Conservation (phyloP, 1,284 basidiomycete genomes). For the Ganoderma lingzhi region DNA sequence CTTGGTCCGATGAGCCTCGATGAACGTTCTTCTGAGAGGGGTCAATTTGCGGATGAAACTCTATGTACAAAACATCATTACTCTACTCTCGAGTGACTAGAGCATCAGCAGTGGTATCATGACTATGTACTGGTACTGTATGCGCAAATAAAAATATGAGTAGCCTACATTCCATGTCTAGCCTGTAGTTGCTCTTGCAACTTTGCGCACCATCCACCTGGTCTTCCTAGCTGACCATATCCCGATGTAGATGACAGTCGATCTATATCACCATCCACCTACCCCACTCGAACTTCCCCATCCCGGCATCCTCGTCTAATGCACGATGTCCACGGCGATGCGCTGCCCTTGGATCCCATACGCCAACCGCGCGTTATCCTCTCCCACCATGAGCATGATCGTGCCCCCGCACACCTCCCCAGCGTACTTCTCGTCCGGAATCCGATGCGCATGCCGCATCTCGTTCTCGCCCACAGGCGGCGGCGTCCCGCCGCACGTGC, state of each 20-base stretch:
- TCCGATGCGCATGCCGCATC: background rate
- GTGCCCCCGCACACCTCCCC: slow-evolving; percentile 22
- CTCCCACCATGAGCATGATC: slow-evolving; percentile 18
- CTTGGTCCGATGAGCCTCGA: too few species aligned
- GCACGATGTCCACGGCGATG: slow-evolving; percentile 20
- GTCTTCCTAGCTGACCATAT: too few species aligned
- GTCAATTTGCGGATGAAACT: background rate
- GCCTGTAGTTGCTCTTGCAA: too few species aligned
- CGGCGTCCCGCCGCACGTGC: slow-evolving; percentile 17
- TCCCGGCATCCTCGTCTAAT: background rate
- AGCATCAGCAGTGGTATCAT: background rate
- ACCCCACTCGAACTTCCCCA: background rate
- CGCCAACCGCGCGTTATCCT: slow-evolving; percentile 16
- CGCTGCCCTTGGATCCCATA: slow-evolving; percentile 21
- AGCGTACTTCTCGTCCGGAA: slow-evolving; percentile 6
- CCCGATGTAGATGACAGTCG: too few species aligned
- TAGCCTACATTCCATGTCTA: background rate
- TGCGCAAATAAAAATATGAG: background rate
- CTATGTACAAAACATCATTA: background rate
- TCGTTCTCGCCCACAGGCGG: background rate
- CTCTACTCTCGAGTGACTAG: background rate
- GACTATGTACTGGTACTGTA: background rate
- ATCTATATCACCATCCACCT: too few species aligned
- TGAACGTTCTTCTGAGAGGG: background rate
- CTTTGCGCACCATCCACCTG: too few species aligned